These are phyloP conservation scores for Chrysosporium keratinophilum DNA, from an alignment of 2,329 filamentous ascomycete genomes.

Conservation along the genomic window DNA sequence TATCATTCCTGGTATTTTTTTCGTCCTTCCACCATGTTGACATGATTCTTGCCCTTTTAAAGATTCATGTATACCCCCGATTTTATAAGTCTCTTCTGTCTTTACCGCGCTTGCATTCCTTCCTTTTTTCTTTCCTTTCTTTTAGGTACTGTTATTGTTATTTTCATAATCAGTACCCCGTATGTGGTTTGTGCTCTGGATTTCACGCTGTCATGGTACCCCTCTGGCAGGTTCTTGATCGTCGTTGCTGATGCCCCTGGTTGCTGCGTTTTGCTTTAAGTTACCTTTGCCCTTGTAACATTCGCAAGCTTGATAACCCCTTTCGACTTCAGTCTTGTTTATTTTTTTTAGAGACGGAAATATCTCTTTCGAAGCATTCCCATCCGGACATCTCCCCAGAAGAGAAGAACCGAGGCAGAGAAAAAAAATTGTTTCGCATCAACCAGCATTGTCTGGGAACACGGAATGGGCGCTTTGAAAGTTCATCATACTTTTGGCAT, in stretches of 20 bases:
- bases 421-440: conserved; percentile 1
- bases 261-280: not conserved
- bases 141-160: not conserved
- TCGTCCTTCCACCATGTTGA: not conserved
- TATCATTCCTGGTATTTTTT: not conserved
- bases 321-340: not conserved
- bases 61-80: not conserved
- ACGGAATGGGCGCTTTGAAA: conserved; percentile 1
- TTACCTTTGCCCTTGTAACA: not conserved
- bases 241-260: not conserved
- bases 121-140: not conserved
- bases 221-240: not conserved
- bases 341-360: not conserved
- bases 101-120: not conserved
- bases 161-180: not conserved
- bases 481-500: conserved; percentile 1
- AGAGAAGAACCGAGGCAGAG: not conserved
- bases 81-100: conserved; percentile 5
- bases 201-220: no score
- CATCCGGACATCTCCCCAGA: not conserved
- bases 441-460: conserved; percentile 4
- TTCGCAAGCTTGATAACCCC: not conserved
- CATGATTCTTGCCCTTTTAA: not conserved
- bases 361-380: not conserved
- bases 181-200: no score